A percentile compares a stretch with the other conserved stretches of the same genome.
Evolutionary conservation across 1,284 basidiomycete genomes (phyloP).

Genomic region (Ustilago vetiveriae): DNA sequence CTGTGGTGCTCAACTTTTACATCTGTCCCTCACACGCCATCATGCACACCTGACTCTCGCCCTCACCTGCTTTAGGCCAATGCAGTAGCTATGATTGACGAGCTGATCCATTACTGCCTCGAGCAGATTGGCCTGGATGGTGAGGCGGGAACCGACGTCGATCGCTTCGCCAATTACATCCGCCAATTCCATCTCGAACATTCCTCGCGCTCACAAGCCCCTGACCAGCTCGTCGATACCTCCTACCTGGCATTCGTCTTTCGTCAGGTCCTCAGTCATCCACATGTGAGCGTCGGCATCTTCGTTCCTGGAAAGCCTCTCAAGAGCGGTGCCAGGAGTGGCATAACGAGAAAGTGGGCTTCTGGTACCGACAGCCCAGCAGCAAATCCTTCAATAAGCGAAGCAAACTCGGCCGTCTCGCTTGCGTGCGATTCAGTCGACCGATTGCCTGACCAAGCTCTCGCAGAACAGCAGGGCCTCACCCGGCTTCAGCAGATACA

Average conservation of each 20-base stretch:
- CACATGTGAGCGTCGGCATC: slow-evolving; percentile 76
- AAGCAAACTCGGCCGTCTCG: neutral
- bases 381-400: neutral
- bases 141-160: slow-evolving; percentile 79
- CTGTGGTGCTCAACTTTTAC: no score
- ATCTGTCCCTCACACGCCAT: no score
- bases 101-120: slow-evolving; percentile 78
- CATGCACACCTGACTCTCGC: no score
- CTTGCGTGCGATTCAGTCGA: slow-evolving; percentile 31
- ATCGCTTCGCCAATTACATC: slow-evolving; percentile 77
- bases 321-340: slow-evolving; percentile 17
- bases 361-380: slow-evolving; percentile 10
- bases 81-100: slow-evolving; percentile 72
- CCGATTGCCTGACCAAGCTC: slow-evolving; percentile 20
- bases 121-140: slow-evolving; percentile 82
- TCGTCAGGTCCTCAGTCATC: slow-evolving; percentile 78
- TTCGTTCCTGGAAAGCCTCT: slow-evolving; percentile 16
- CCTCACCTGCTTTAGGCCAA: no score
- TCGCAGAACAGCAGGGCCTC: slow-evolving; percentile 43
- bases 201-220: slow-evolving; percentile 65
- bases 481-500: slow-evolving; percentile 69
- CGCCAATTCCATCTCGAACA: slow-evolving; percentile 72
- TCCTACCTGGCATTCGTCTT: slow-evolving; percentile 81
- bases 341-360: slow-evolving; percentile 11
- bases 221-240: slow-evolving; percentile 75